Conservation (phyloP, 2,329 filamentous ascomycete species). For the Albifimbria verrucaria region DNA sequence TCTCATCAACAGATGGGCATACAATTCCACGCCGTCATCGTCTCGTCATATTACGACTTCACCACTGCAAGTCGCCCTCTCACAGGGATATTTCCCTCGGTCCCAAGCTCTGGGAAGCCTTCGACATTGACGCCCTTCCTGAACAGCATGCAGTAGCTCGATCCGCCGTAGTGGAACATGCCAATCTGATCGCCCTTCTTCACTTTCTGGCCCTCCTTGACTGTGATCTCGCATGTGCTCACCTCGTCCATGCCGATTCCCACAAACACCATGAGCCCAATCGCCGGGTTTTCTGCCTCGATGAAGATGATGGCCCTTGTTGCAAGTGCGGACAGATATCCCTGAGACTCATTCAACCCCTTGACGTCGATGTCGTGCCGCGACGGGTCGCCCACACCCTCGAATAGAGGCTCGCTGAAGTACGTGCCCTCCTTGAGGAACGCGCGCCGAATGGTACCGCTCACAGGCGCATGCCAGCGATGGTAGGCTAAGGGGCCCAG, state of each 20-base stretch:
- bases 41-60: conserved; percentile 11
- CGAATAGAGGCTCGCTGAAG: conserved; percentile 55
- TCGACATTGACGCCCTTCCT: conserved; percentile 48
- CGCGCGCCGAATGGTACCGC: conserved; percentile 55
- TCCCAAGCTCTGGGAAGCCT: conserved; percentile 31
- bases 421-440: conserved; percentile 64
- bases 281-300: conserved; percentile 59
- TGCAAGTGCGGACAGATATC: conserved; percentile 65
- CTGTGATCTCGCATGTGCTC: conserved; percentile 68
- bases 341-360: conserved; percentile 53
- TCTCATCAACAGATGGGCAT: too few relatives aligned
- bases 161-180: conserved; percentile 81
- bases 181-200: conserved; percentile 69
- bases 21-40: too few relatives aligned
- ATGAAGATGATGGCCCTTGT: conserved; percentile 69
- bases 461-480: conserved; percentile 68
- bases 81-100: conserved; percentile 36
- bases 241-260: conserved; percentile 77
- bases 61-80: conserved; percentile 33
- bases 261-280: conserved; percentile 69
- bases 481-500: conserved; percentile 66
- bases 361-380: conserved; percentile 32
- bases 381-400: conserved; percentile 25
- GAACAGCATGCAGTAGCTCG: conserved; percentile 67
- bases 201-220: conserved; percentile 61